Evolutionary conservation across 1,139 yeast species (phyloP).

Genomic region (Hansenula lynferdii): DNA sequence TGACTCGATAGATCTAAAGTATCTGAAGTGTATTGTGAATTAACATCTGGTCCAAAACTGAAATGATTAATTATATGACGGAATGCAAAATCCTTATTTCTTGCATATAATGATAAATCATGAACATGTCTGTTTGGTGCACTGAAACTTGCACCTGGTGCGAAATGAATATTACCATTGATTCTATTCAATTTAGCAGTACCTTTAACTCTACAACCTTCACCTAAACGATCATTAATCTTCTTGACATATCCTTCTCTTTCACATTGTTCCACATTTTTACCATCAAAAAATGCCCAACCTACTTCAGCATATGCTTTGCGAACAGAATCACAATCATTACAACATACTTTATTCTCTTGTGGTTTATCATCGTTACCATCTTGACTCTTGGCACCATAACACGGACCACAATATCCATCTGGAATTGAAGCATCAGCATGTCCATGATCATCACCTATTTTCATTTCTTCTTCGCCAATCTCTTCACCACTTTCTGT

Average conservation of each 20-base stretch:
- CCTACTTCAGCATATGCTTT: constrained; percentile 69
- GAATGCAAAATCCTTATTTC: constrained; percentile 51
- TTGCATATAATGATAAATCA: constrained; percentile 69
- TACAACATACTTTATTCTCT: constrained; percentile 60
- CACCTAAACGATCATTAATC: constrained; percentile 55
- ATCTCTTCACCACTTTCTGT: constrained; percentile 40
- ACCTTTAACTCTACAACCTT: constrained; percentile 89
- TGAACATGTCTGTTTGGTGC: constrained; percentile 65
- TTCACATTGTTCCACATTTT: constrained; percentile 85
- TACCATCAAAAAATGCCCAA: constrained; percentile 93
- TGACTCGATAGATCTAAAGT: constrained; percentile 40
- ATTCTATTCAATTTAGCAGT: constrained; percentile 77
- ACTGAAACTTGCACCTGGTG: constrained; percentile 73
- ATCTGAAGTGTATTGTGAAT: constrained; percentile 14
- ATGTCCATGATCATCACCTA: constrained; percentile 23
- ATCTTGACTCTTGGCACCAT: constrained; percentile 72
- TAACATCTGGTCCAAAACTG: constrained; percentile 70
- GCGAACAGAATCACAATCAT: constrained; percentile 77
- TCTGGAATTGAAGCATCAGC: constrained; percentile 33
- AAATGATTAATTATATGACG: constrained; percentile 76
- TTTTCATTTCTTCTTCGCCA: constrained; percentile 26
- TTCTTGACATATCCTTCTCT: constrained; percentile 72
- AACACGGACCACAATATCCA: constrained; percentile 81
- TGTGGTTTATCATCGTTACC: constrained; percentile 37
- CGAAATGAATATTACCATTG: constrained; percentile 89